Percentiles rank a stretch among this genome's conserved stretches.
Conservation (phyloP, 108 stramenopile genomes). For the Hondaea fermentalgiana region DNA sequence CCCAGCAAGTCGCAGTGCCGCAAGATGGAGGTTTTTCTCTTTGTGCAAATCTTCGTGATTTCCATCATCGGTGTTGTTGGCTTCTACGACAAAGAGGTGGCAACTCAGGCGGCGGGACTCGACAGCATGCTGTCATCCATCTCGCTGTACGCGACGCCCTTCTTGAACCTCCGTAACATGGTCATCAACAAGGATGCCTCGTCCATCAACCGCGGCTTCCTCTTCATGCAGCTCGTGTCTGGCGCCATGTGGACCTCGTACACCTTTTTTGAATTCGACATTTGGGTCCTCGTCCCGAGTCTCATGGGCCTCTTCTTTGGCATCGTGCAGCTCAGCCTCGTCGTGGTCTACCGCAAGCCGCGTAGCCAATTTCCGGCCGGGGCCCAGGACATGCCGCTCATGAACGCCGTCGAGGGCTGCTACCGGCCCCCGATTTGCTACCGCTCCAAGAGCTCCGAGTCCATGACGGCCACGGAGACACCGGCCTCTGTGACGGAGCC, state of each 20-base stretch:
- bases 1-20: neutral
- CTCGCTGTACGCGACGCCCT: neutral
- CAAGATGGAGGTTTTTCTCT: neutral
- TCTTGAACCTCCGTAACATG: neutral
- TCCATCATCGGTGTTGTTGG: neutral
- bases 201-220: neutral
- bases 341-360: neutral
- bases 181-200: neutral
- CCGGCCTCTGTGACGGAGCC: neutral
- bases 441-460: neutral
- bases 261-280: neutral
- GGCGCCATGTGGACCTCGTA: neutral
- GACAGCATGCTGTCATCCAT: neutral
- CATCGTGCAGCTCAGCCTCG: neutral
- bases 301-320: neutral
- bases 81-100: neutral
- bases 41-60: neutral
- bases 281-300: neutral
- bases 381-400: neutral
- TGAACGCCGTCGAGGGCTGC: neutral
- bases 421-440: neutral
- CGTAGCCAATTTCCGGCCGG: neutral
- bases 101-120: neutral
- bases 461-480: neutral
- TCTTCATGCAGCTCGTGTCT: neutral